These are phyloP conservation scores for Galerina marginata DNA, from an alignment of 768 basidiomycete species.

Conservation along the genomic window DNA sequence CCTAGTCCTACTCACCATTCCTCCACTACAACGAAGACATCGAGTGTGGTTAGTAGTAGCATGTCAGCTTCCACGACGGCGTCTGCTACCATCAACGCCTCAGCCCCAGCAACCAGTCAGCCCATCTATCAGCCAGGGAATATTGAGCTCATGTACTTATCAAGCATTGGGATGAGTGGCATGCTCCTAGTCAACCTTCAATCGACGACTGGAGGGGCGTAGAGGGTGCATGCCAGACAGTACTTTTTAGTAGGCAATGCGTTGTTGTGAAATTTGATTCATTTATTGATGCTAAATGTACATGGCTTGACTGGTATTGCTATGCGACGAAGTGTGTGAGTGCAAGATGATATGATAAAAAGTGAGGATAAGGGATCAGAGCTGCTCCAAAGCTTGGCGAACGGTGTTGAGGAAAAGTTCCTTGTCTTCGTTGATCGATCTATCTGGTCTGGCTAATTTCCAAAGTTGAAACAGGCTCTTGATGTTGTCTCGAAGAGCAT, in stretches of 20 bases:
- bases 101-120: no score
- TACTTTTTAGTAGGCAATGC: no score
- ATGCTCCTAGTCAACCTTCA: no score
- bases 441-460: constrained; percentile 43
- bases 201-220: no score
- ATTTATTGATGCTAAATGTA: no score
- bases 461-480: constrained; percentile 65
- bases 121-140: no score
- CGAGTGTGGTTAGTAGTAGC: no score
- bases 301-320: background rate
- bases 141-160: no score
- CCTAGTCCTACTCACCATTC: constrained; percentile 23
- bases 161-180: no score
- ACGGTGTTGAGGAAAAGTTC: constrained; percentile 45
- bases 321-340: background rate
- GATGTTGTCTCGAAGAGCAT: constrained; percentile 56
- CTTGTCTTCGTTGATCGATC: constrained; percentile 27
- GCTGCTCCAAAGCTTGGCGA: constrained; percentile 34
- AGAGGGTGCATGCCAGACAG: no score
- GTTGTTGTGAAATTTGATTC: no score
- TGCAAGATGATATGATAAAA: background rate
- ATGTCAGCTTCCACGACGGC: constrained; percentile 21
- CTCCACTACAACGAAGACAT: constrained; percentile 14
- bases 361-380: constrained; percentile 17
- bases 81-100: constrained; percentile 14